Percentiles rank a stretch among this genome's conserved stretches.
Evolutionary conservation across 371 early-diverging fungal species (phyloP).

Genomic region (Conidiobolus incongruus): DNA sequence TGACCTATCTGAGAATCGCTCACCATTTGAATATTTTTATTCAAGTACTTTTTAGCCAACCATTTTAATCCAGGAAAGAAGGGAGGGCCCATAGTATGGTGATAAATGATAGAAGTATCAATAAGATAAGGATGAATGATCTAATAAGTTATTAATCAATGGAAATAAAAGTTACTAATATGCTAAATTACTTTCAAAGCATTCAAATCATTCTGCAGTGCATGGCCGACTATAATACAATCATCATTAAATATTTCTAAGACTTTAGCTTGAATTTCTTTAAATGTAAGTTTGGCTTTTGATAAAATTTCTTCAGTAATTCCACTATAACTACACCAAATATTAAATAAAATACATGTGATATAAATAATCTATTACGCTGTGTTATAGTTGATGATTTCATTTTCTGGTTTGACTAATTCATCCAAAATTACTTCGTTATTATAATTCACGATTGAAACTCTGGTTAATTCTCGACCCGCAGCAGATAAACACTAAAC

Average conservation of each 20-base stretch:
- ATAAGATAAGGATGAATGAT: conserved; percentile 36
- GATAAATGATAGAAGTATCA: conserved; percentile 44
- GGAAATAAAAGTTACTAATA: too few species aligned
- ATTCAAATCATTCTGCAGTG: conserved; percentile 44
- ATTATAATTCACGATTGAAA: conserved; percentile 29
- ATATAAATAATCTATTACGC: conserved; percentile 10
- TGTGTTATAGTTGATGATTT: conserved; percentile 47
- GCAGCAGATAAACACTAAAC: conserved; percentile 4
- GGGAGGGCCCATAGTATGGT: conserved; percentile 31
- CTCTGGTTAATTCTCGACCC: conserved; percentile 47
- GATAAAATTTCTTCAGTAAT: conserved; percentile 32
- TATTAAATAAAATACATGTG: background rate
- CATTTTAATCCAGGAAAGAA: conserved; percentile 24
- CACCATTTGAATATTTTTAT: conserved; percentile 28
- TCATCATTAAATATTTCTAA: conserved; percentile 20
- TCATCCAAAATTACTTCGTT: conserved; percentile 35
- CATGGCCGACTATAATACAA: conserved; percentile 53
- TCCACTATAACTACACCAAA: conserved; percentile 20
- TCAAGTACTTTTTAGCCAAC: conserved; percentile 27
- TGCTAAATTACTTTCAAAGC: conserved; percentile 27
- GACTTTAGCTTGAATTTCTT: conserved; percentile 29
- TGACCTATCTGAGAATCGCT: conserved; percentile 22
- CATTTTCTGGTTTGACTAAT: conserved; percentile 33
- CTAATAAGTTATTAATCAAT: too few species aligned
- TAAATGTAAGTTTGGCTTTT: conserved; percentile 21